These are phyloP conservation scores for Aspergillus ochraceoroseus DNA, from an alignment of 2,329 filamentous ascomycete genomes.

Conservation along the genomic window DNA sequence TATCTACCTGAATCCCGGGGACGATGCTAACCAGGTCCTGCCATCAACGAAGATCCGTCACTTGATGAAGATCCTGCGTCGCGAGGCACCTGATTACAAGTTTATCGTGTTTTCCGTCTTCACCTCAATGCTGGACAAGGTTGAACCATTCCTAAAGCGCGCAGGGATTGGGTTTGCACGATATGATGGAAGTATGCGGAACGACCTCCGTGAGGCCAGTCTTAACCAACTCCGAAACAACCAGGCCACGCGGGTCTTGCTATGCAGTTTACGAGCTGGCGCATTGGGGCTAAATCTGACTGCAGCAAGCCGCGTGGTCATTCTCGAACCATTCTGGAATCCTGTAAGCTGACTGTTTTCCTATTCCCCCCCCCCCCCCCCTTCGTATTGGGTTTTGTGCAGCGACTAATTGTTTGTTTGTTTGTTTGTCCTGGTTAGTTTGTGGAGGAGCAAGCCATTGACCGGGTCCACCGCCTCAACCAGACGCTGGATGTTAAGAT, in stretches of 20 bases:
- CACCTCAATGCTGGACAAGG: constrained; percentile 93
- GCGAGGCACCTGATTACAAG: constrained; percentile 77
- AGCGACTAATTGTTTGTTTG: constrained; percentile 14
- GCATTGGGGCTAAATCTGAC: constrained; percentile 91
- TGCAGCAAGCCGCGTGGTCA: constrained; percentile 85
- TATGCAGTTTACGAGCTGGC: constrained; percentile 92
- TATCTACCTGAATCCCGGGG: constrained; percentile 40
- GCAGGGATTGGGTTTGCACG: constrained; percentile 74
- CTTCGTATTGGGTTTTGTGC: constrained; percentile 12
- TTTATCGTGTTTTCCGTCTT: constrained; percentile 99
- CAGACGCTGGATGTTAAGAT: constrained; percentile 92
- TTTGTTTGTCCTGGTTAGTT: too few relatives aligned
- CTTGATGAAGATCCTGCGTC: constrained; percentile 71
- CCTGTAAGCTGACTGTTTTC: constrained; percentile 54
- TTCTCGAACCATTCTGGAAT: constrained; percentile 98
- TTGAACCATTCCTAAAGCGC: constrained; percentile 80
- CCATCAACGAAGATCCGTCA: constrained; percentile 86
- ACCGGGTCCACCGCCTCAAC: constrained; percentile 95
- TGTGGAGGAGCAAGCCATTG: constrained; percentile 97
- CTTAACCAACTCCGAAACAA: constrained; percentile 72
- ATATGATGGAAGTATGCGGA: constrained; percentile 93
- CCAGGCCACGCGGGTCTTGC: constrained; percentile 68
- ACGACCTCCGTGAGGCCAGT: constrained; percentile 84
- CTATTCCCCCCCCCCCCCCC: too few relatives aligned
- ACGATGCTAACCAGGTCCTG: constrained; percentile 43